phyloP scores from a whole-genome alignment of 345 rosid genomes.

The Eutrema yunnanense region DNA sequence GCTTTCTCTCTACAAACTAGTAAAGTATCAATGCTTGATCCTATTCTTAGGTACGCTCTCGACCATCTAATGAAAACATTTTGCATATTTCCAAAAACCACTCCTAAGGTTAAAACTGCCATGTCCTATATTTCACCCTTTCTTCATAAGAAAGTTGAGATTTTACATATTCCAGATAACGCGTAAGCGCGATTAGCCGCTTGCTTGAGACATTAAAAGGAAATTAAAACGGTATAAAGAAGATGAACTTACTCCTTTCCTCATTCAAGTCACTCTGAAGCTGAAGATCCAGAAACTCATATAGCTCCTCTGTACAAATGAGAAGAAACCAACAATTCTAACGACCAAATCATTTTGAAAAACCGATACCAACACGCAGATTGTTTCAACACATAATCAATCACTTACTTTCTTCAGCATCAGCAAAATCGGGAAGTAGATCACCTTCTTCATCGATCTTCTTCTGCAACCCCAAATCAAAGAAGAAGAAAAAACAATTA shows the following conservation, averaged over 20 bases:
- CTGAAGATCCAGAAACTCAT: constrained; percentile 69
- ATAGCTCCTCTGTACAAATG: constrained; percentile 60
- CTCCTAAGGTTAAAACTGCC: not conserved
- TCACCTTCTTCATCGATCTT: constrained; percentile 82
- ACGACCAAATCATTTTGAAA: not conserved
- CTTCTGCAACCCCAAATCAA: constrained; percentile 44
- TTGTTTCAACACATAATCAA: not conserved
- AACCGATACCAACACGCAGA: not conserved
- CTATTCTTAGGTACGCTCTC: not conserved
- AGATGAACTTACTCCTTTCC: constrained; percentile 54
- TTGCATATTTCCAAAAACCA: not conserved
- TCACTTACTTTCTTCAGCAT: constrained; percentile 72
- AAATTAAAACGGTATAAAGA: not conserved
- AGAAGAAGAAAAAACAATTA: not conserved
- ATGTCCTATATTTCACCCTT: not conserved
- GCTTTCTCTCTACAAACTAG: not conserved
- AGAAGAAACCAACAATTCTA: not conserved
- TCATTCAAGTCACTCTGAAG: constrained; percentile 66
- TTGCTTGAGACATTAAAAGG: not conserved
- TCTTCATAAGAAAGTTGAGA: not conserved
- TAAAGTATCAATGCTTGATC: not conserved
- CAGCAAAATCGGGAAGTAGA: constrained; percentile 74
- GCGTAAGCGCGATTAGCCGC: not conserved
- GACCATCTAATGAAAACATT: not conserved
- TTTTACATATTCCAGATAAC: not conserved